Evolutionary conservation across 306 rosid species (phyloP).

Genomic region (Mimosa pudica): DNA sequence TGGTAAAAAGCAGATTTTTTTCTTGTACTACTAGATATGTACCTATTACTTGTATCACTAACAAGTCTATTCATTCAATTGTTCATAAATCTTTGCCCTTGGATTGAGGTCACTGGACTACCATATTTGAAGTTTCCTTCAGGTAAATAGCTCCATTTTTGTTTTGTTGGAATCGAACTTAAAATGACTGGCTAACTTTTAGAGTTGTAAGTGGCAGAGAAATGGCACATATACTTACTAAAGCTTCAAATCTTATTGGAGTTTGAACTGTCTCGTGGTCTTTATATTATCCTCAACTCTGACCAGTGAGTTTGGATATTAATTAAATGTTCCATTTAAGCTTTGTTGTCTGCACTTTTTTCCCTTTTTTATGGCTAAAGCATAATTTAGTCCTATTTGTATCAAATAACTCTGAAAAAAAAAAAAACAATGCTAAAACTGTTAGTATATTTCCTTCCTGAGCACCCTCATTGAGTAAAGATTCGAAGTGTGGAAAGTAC

Average conservation of each 20-base stretch:
- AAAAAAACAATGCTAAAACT: too few relatives aligned
- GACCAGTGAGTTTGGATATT: not conserved
- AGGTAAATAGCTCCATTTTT: not conserved
- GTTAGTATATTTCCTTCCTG: too few relatives aligned
- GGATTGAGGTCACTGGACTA: not conserved
- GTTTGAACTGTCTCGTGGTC: not conserved
- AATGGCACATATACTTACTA: not conserved
- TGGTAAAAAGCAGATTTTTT: slow-evolving; percentile 38
- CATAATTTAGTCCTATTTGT: too few relatives aligned
- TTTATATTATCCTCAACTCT: not conserved
- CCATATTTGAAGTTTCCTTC: not conserved
- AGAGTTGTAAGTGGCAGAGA: not conserved
- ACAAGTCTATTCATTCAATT: slow-evolving; percentile 36
- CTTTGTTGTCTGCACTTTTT: not conserved
- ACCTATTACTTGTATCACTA: slow-evolving; percentile 43
- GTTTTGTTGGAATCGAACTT: not conserved
- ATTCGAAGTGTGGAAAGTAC: too few relatives aligned
- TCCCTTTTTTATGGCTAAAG: too few relatives aligned
- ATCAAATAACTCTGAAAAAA: too few relatives aligned
- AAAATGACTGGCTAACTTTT: not conserved
- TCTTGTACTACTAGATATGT: slow-evolving; percentile 37
- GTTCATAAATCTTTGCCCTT: slow-evolving; percentile 31
- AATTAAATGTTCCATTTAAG: not conserved
- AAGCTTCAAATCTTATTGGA: too few relatives aligned
- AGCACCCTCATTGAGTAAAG: too few relatives aligned